Evolutionary conservation across 1,139 yeast genomes (phyloP).

Genomic region (Blastobotrys illinoisensis): DNA sequence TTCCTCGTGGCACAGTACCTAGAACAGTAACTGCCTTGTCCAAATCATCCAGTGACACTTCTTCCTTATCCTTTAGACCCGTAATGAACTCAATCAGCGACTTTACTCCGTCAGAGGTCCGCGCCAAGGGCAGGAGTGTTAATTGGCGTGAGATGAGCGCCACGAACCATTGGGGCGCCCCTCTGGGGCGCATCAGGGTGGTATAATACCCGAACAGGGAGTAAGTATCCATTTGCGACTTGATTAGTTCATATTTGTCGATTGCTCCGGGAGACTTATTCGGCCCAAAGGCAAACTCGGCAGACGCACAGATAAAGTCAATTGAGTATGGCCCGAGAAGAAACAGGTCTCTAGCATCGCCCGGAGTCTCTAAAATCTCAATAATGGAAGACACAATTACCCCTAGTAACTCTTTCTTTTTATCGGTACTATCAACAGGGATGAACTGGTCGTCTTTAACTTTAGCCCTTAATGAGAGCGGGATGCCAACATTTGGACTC

Average conservation of each 20-base stretch:
- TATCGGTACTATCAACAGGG: background rate
- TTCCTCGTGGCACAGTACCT: constrained; percentile 51
- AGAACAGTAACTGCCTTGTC: constrained; percentile 60
- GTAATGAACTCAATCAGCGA: constrained; percentile 70
- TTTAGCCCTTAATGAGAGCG: constrained; percentile 50
- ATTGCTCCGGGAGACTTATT: background rate
- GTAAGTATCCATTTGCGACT: constrained; percentile 30
- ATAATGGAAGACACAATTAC: constrained; percentile 44
- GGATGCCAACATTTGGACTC: constrained; percentile 55
- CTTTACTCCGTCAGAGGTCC: constrained; percentile 61
- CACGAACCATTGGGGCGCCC: constrained; percentile 30
- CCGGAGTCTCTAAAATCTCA: constrained; percentile 56
- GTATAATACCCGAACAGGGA: constrained; percentile 27
- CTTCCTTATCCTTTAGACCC: constrained; percentile 71
- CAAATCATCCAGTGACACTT: constrained; percentile 54
- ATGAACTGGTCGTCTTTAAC: background rate
- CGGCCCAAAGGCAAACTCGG: constrained; percentile 43
- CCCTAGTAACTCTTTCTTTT: background rate
- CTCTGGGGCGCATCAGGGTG: constrained; percentile 24
- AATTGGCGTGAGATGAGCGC: constrained; percentile 40
- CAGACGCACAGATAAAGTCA: constrained; percentile 55
- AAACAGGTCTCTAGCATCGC: constrained; percentile 41
- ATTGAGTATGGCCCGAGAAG: constrained; percentile 45
- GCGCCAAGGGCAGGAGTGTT: constrained; percentile 48
- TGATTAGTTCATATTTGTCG: constrained; percentile 14